Conservation (phyloP, 306 rosid species). For the Alnus glutinosa region DNA sequence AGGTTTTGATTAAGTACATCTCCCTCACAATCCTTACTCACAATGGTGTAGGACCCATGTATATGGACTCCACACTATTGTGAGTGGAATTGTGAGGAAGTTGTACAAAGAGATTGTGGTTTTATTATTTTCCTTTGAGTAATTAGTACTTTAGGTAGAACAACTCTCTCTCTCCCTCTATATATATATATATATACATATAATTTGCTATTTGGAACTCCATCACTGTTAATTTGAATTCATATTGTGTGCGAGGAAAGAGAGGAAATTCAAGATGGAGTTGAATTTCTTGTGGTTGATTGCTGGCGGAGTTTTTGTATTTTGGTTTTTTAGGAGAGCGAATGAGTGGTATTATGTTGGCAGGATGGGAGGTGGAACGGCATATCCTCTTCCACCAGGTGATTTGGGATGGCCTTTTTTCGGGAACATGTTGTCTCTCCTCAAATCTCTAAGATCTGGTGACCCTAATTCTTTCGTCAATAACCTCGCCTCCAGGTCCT, state of each 20-base stretch:
- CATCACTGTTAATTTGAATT: neutral
- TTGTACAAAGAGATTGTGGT: too few species aligned
- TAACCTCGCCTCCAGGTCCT: constrained; percentile 14
- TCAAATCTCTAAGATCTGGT: constrained; percentile 21
- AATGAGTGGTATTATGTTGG: constrained; percentile 24
- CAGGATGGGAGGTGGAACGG: neutral
- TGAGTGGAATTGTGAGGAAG: too few species aligned
- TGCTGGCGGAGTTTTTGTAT: constrained; percentile 11
- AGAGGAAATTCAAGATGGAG: neutral
- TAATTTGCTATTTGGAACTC: too few species aligned
- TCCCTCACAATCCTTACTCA: too few species aligned
- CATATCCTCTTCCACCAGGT: constrained; percentile 29
- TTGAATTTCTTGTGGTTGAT: neutral
- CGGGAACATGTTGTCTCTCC: constrained; percentile 16
- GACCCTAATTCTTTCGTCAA: constrained; percentile 19
- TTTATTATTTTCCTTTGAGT: too few species aligned
- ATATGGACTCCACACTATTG: too few species aligned
- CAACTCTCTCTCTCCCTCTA: too few species aligned
- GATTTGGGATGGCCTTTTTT: constrained; percentile 40
- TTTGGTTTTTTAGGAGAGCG: constrained; percentile 20
- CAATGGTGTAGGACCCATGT: too few species aligned
- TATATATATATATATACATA: too few species aligned
- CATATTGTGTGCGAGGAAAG: neutral
- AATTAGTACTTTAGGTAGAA: too few species aligned
- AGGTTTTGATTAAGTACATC: too few species aligned